phyloP scores from a whole-genome alignment of 2,329 filamentous ascomycete species.

The Metarhizium brunneum region DNA sequence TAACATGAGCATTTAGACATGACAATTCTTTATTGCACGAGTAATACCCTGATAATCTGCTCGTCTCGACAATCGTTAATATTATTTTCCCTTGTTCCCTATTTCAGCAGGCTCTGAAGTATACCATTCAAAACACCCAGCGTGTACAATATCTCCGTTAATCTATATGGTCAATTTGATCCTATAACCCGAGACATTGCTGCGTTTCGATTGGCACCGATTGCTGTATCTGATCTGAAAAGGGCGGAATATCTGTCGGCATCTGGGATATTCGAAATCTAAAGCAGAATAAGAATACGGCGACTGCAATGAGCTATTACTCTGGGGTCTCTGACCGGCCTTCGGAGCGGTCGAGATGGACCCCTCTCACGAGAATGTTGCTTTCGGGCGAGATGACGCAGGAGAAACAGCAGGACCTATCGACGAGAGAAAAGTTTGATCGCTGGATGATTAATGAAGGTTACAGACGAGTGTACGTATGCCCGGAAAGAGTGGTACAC shows the following conservation, averaged over 20 bases:
- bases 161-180: not conserved
- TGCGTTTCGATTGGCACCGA: not conserved
- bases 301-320: slow-evolving; percentile 18
- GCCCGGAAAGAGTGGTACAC: not conserved
- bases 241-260: not conserved
- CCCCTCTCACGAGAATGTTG: slow-evolving; percentile 72
- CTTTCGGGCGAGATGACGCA: slow-evolving; percentile 75
- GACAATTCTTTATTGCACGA: not conserved
- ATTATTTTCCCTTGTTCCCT: not conserved
- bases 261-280: not conserved
- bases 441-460: slow-evolving; percentile 88
- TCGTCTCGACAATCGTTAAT: not conserved
- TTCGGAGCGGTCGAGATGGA: slow-evolving; percentile 71
- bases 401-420: slow-evolving; percentile 60
- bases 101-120: slow-evolving; percentile 7
- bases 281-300: slow-evolving; percentile 6
- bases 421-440: slow-evolving; percentile 63
- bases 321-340: slow-evolving; percentile 21
- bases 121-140: not conserved
- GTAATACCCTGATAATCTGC: not conserved
- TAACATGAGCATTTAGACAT: not conserved
- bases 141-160: not conserved
- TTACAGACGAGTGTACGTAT: slow-evolving; percentile 64
- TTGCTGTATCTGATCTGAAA: not conserved
- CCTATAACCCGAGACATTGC: not conserved